Base-by-base conservation (phyloP, 768 basidiomycete genomes). In the Lyophyllum shimeji region DNA sequence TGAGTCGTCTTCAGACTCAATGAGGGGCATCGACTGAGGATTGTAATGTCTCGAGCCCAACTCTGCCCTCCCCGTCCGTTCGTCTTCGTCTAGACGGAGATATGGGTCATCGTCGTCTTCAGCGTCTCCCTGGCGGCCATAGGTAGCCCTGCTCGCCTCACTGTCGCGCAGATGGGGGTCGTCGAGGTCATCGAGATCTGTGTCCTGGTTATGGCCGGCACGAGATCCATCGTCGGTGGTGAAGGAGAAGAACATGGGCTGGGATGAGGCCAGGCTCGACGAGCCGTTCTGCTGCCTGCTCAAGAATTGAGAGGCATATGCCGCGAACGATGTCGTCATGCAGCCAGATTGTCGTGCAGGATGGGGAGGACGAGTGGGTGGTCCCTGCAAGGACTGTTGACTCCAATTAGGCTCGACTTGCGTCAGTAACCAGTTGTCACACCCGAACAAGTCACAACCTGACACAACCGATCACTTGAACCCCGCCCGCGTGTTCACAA, bases 231-330 rank as follows among this genome's bases (percentile, higher is more conserved):
- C 79, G 73, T 90, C 88, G 59, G 89, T 90, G 44, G 86, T 86
- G 71, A 93, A 92, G 18, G 90, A 93, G 78, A 89, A 93, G 78
- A 93, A 93, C 70, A 93, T 82, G 52, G 91, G 90, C 71, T 90
- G 89, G 37, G 84, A 85, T 20, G 83, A 81, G 39, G 82, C 79
- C 63, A 82, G 72, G 62, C 80, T 82, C 34, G 82, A 76, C 55
- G 76, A 74, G 56, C 46, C 67, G 58, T 65, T 61, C 53, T 71
- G 78, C 64, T 83, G 84, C 61, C 81, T 79, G 67, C 80, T 85
- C 69, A 92, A 76, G 67, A 90, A 91, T 63, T 90, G 89, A 43
- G 90, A 91, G 48, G 90, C 90, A 75, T 89, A 91, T 49, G 84
- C 83, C 62, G 88, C 86, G 71, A 92, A 92, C 34, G 89, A 88